Conservation (phyloP, 148 eudicot species). For the Camellia sinensis region DNA sequence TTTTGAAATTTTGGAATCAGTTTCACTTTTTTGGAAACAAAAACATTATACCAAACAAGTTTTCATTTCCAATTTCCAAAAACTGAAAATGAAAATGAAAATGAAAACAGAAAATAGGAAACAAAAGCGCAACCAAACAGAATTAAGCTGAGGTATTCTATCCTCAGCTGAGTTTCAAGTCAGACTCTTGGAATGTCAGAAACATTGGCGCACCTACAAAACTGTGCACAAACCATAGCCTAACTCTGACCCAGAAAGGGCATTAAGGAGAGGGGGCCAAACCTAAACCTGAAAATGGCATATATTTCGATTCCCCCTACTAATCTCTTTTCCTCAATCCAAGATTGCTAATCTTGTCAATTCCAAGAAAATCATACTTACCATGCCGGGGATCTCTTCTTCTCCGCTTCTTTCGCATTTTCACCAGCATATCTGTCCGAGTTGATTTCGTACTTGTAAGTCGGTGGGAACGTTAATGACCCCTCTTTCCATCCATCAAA, state of each 20-base stretch:
- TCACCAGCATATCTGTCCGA: slow-evolving; percentile 81
- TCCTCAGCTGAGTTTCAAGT: neutral
- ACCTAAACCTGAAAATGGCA: neutral
- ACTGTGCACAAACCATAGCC: neutral
- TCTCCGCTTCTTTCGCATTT: slow-evolving; percentile 84
- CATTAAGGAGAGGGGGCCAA: neutral
- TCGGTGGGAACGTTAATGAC: slow-evolving; percentile 68
- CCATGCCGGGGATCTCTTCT: slow-evolving; percentile 96
- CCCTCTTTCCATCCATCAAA: slow-evolving; percentile 97
- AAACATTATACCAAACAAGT: too few species aligned
- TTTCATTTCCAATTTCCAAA: too few species aligned
- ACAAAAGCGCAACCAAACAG: neutral
- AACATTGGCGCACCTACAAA: neutral
- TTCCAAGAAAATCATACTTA: slow-evolving; percentile 29
- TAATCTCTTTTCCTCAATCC: neutral
- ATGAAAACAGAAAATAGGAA: too few species aligned
- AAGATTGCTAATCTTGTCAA: neutral
- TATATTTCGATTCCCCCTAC: neutral
- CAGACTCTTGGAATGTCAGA: too few species aligned
- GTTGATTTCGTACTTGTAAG: slow-evolving; percentile 81
- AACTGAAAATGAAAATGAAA: too few species aligned
- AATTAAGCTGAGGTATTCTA: too few species aligned
- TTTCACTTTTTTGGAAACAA: too few species aligned
- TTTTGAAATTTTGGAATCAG: too few species aligned
- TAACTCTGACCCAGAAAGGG: neutral